Conservation (phyloP, 345 rosid species). For the Aethionema arabicum region DNA sequence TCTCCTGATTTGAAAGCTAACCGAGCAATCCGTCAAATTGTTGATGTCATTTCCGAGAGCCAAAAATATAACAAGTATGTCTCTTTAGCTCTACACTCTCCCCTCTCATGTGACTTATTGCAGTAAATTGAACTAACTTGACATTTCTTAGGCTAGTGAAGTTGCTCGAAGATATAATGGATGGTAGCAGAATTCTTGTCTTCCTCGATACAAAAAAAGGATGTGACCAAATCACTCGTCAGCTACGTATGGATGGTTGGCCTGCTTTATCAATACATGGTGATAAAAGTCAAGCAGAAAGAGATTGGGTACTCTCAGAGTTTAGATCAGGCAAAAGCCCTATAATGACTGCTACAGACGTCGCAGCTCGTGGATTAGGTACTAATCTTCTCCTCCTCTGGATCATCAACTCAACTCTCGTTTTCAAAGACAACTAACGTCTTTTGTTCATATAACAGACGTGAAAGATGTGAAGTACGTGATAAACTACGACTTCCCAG, state of each 20-base stretch:
- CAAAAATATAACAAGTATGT: conserved; percentile 93
- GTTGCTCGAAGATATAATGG: conserved; percentile 98
- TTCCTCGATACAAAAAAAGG: conserved; percentile 98
- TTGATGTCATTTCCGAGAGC: conserved; percentile 86
- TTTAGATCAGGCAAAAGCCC: conserved; percentile 98
- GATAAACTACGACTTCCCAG: conserved; percentile 97
- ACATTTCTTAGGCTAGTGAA: conserved; percentile 66
- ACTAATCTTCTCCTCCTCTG: conserved; percentile 2
- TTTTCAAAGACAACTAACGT: not conserved
- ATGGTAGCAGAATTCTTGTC: conserved; percentile 93
- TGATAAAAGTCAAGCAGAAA: conserved; percentile 99
- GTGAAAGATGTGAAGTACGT: conserved; percentile 97
- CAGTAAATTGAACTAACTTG: conserved; percentile 10
- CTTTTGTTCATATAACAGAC: conserved; percentile 51
- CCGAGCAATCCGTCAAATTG: conserved; percentile 88
- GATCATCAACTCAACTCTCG: not conserved
- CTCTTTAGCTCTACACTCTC: conserved; percentile 5
- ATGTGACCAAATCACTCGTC: conserved; percentile 96
- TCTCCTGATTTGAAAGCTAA: conserved; percentile 94
- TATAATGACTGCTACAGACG: conserved; percentile 99
- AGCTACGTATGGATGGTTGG: conserved; percentile 99
- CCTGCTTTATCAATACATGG: conserved; percentile 99
- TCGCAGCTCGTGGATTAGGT: conserved; percentile 99
- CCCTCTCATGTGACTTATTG: conserved; percentile 1
- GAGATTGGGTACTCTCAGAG: conserved; percentile 99